Evolutionary conservation across 192 early-diverging fungal species (phyloP).

Genomic region (Podila epigama): DNA sequence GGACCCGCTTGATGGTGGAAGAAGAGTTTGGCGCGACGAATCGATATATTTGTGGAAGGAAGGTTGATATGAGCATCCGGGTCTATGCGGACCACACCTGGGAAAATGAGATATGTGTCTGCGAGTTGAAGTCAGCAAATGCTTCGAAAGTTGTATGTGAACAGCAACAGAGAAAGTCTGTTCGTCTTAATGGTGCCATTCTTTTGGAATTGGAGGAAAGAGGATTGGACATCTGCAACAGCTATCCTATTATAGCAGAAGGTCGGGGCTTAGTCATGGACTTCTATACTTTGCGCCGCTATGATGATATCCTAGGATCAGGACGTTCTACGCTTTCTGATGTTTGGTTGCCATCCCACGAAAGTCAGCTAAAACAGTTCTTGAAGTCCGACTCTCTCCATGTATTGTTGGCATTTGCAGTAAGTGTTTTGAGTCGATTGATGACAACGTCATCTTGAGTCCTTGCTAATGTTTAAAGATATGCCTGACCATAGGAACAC

Average conservation of each 20-base stretch:
- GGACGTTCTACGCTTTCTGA: neutral
- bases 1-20: neutral
- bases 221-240: neutral
- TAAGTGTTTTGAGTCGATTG: constrained; percentile 5
- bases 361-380: neutral
- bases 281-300: constrained; percentile 7
- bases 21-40: constrained; percentile 6
- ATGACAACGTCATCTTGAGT: neutral
- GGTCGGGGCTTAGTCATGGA: constrained; percentile 1
- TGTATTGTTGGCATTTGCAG: constrained; percentile 4
- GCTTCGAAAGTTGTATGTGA: neutral
- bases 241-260: constrained; percentile 5
- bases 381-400: constrained; percentile 8
- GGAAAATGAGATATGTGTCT: constrained; percentile 7
- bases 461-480: neutral
- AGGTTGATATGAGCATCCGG: constrained; percentile 7
- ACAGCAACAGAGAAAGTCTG: constrained; percentile 10
- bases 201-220: constrained; percentile 9
- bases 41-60: constrained; percentile 8
- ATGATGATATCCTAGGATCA: constrained; percentile 9
- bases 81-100: constrained; percentile 7
- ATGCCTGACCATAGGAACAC: constrained; percentile 1
- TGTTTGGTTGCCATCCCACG: neutral
- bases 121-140: neutral
- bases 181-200: constrained; percentile 6